phyloP scores from a whole-genome alignment of 1,284 basidiomycete species.

The Psilocybe mexicana region DNA sequence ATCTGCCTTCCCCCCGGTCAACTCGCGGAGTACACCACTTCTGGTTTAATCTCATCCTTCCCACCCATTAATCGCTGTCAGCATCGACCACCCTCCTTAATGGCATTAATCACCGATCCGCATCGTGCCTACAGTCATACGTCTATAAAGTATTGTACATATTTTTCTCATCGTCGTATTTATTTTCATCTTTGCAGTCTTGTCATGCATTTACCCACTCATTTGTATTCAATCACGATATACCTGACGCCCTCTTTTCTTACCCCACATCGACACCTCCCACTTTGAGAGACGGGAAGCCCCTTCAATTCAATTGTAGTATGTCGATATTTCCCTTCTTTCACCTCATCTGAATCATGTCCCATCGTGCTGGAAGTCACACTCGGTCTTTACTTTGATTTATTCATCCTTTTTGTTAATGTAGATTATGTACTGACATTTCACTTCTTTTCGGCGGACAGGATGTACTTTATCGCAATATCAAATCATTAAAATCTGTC shows the following conservation, averaged over 20 bases:
- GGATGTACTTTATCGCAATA: constrained; percentile 18
- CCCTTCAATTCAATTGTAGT: constrained; percentile 2
- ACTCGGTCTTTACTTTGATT: constrained; percentile 8
- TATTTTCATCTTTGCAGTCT: constrained; percentile 19
- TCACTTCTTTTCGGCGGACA: constrained; percentile 14
- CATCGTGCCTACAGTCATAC: neutral
- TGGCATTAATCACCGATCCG: constrained; percentile 1
- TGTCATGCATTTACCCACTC: constrained; percentile 13
- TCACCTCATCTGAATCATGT: constrained; percentile 4
- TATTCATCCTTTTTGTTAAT: constrained; percentile 13
- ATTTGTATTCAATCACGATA: constrained; percentile 19
- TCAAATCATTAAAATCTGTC: constrained; percentile 2
- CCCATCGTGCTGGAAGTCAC: constrained; percentile 12
- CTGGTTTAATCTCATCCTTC: constrained; percentile 18
- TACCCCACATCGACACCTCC: constrained; percentile 8
- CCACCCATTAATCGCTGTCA: neutral
- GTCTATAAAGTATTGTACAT: constrained; percentile 13
- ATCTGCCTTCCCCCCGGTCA: constrained; percentile 61
- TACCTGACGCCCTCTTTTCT: constrained; percentile 16
- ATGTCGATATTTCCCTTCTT: constrained; percentile 3
- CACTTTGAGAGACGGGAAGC: constrained; percentile 8
- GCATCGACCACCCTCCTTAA: neutral
- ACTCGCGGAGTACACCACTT: constrained; percentile 28
- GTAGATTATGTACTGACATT: constrained; percentile 19
- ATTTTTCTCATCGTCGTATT: constrained; percentile 15